Percentiles rank a stretch among this genome's conserved stretches.
These are phyloP conservation scores for Ceratocystis harringtonii DNA, from an alignment of 2,329 filamentous ascomycete species.

Conservation along the genomic window DNA sequence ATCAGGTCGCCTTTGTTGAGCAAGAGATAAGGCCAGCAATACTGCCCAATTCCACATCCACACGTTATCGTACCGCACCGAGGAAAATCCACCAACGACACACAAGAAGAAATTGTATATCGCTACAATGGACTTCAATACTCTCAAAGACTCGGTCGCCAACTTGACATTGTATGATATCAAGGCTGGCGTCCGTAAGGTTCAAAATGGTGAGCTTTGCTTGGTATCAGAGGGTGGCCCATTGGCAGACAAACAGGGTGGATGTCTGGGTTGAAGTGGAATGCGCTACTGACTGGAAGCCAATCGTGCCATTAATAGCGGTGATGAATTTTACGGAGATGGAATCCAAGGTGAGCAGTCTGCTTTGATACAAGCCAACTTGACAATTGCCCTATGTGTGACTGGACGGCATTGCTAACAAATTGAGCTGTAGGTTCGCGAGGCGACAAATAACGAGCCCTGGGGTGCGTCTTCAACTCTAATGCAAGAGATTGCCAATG, in stretches of 20 bases:
- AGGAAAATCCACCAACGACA: neutral
- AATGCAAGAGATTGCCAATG: slow-evolving; percentile 98
- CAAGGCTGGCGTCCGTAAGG: slow-evolving; percentile 87
- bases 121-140: slow-evolving; percentile 66
- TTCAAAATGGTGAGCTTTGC: slow-evolving; percentile 69
- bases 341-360: slow-evolving; percentile 47
- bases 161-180: slow-evolving; percentile 89
- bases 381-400: neutral
- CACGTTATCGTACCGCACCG: neutral
- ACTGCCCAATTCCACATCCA: neutral
- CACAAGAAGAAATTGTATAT: neutral
- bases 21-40: neutral
- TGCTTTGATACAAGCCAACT: neutral
- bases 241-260: neutral
- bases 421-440: slow-evolving; percentile 52
- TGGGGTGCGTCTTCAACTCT: slow-evolving; percentile 74
- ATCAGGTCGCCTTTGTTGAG: neutral
- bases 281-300: slow-evolving; percentile 21
- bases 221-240: neutral
- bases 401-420: neutral
- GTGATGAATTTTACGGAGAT: slow-evolving; percentile 98
- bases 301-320: slow-evolving; percentile 35
- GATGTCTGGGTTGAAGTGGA: neutral
- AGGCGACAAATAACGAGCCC: slow-evolving; percentile 97
- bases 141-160: slow-evolving; percentile 70